These are phyloP conservation scores for Pichia phayaonensis DNA, from an alignment of 805 yeast genomes.

Conservation along the genomic window DNA sequence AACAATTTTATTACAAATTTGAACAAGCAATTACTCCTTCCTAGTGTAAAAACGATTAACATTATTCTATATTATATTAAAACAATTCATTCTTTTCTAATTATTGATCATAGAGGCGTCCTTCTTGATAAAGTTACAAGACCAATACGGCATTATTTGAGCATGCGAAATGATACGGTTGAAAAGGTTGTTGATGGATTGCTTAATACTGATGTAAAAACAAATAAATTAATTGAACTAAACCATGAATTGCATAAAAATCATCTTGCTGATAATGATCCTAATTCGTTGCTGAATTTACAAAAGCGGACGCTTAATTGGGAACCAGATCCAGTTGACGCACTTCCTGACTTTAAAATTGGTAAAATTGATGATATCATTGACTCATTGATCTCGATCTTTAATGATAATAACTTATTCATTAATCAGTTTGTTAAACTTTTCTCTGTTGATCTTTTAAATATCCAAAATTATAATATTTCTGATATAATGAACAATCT, in stretches of 20 bases:
- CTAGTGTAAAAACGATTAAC: conserved; percentile 73
- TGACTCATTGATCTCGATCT: conserved; percentile 63
- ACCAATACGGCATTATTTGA: conserved; percentile 66
- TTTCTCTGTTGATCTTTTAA: conserved; percentile 51
- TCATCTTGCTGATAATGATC: neutral
- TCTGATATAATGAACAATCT: conserved; percentile 35
- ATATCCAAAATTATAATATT: conserved; percentile 33
- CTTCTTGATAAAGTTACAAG: conserved; percentile 68
- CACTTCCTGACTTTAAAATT: conserved; percentile 74
- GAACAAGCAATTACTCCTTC: conserved; percentile 49
- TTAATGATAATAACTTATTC: conserved; percentile 60
- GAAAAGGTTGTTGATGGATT: conserved; percentile 64
- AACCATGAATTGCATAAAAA: conserved; percentile 41
- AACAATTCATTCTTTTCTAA: conserved; percentile 60
- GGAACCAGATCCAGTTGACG: conserved; percentile 86
- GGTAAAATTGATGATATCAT: conserved; percentile 58
- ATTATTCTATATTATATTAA: conserved; percentile 63
- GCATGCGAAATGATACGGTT: conserved; percentile 68
- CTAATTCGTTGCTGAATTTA: conserved; percentile 11
- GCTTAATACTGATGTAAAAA: conserved; percentile 37
- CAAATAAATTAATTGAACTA: conserved; percentile 41
- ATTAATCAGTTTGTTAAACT: conserved; percentile 55
- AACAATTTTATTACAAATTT: conserved; percentile 40
- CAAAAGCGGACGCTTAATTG: conserved; percentile 38
- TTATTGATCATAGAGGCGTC: conserved; percentile 84